A percentile compares a stretch with the other conserved stretches of the same genome.
Evolutionary conservation across 257 asterid species (phyloP).

Genomic region (Penstemon eatonii): DNA sequence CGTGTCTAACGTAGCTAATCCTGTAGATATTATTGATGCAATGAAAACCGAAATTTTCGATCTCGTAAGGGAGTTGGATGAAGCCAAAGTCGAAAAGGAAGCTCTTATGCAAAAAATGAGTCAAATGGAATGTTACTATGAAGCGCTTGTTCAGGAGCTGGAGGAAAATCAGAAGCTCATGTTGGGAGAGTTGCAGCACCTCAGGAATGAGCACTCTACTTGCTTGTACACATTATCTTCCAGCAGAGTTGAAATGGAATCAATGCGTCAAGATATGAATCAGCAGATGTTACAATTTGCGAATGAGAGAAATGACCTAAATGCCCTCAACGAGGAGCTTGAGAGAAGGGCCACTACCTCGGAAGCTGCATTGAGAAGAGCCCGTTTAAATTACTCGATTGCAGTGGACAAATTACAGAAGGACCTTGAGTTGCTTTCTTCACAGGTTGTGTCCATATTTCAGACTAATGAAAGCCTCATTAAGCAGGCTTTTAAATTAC

Average conservation of each 20-base stretch:
- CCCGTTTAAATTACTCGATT: constrained; percentile 87
- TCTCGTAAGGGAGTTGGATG: constrained; percentile 89
- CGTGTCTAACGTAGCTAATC: constrained; percentile 54
- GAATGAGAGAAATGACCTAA: constrained; percentile 67
- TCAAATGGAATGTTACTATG: constrained; percentile 95
- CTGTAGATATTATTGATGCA: constrained; percentile 52
- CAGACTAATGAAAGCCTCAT: constrained; percentile 85
- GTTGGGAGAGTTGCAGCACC: constrained; percentile 76
- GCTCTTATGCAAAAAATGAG: constrained; percentile 68
- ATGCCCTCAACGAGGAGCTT: constrained; percentile 70
- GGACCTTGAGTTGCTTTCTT: constrained; percentile 92
- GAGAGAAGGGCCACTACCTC: constrained; percentile 73
- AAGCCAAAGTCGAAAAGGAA: constrained; percentile 83
- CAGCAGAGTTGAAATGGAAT: constrained; percentile 64
- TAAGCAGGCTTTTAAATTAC: constrained; percentile 71
- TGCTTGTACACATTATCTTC: constrained; percentile 69
- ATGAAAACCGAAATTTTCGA: constrained; percentile 79
- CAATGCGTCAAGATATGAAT: constrained; percentile 57
- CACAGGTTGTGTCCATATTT: constrained; percentile 90
- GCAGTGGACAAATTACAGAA: constrained; percentile 94
- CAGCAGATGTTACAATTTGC: constrained; percentile 57
- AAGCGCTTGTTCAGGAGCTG: constrained; percentile 85
- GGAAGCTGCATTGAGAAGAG: constrained; percentile 85
- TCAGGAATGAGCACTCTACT: constrained; percentile 75
- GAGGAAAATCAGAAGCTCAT: constrained; percentile 93